These are phyloP conservation scores for Protomyces inouyei DNA, from an alignment of 1,139 yeast species.

Conservation along the genomic window DNA sequence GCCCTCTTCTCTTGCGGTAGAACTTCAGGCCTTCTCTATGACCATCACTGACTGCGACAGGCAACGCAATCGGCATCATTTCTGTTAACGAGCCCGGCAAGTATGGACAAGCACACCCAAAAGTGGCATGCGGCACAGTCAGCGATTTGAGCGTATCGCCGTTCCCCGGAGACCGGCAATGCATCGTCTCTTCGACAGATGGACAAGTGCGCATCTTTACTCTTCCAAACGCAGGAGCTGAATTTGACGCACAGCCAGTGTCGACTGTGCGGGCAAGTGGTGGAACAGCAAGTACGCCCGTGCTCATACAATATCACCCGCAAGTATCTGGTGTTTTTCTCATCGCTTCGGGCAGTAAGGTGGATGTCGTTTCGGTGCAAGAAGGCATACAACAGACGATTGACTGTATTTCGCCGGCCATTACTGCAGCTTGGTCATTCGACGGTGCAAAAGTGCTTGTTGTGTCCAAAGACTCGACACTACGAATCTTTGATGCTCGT, in stretches of 20 bases:
- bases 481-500: slow-evolving; percentile 12
- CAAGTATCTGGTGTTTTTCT: slow-evolving; percentile 18
- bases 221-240: slow-evolving; percentile 2
- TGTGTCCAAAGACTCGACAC: slow-evolving; percentile 8
- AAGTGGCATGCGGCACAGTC: slow-evolving; percentile 17
- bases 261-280: slow-evolving; percentile 17
- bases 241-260: not conserved
- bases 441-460: slow-evolving; percentile 1
- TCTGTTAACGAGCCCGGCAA: slow-evolving; percentile 15
- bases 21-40: not conserved
- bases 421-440: slow-evolving; percentile 18
- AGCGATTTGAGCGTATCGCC: slow-evolving; percentile 18
- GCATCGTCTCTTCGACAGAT: slow-evolving; percentile 15
- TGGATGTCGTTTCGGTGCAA: slow-evolving; percentile 2
- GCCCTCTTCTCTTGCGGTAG: slow-evolving; percentile 14
- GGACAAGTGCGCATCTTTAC: slow-evolving; percentile 10
- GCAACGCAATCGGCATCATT: slow-evolving; percentile 11
- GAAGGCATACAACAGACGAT: not conserved
- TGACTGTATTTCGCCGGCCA: slow-evolving; percentile 1
- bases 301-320: slow-evolving; percentile 5
- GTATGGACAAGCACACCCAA: slow-evolving; percentile 15
- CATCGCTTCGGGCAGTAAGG: slow-evolving; percentile 14
- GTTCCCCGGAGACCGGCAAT: slow-evolving; percentile 7
- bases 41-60: not conserved
- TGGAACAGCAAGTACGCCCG: slow-evolving; percentile 16